Conservation (phyloP, 2,329 filamentous ascomycete genomes). For the Aspergillus spinulosporus region DNA sequence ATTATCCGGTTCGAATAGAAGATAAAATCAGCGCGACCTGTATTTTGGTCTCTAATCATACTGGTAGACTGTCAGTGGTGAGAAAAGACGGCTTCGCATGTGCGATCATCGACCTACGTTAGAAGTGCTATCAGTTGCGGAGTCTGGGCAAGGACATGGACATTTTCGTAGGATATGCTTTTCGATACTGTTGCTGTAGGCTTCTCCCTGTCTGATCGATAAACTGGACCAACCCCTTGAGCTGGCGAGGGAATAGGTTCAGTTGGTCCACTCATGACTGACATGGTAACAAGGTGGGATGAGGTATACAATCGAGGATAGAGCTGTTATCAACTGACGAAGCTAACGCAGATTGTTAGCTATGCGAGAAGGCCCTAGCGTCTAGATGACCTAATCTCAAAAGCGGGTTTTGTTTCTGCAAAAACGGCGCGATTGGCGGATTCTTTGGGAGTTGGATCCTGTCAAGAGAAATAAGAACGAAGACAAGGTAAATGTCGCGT, state of each 20-base stretch:
- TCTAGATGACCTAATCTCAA: not conserved
- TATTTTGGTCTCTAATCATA: slow-evolving; percentile 91
- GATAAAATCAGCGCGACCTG: slow-evolving; percentile 92
- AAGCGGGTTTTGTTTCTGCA: too few relatives aligned
- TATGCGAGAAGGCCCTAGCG: not conserved
- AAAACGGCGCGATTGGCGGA: too few relatives aligned
- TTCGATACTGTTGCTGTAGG: slow-evolving; percentile 87
- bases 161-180: slow-evolving; percentile 76
- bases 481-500: too few relatives aligned
- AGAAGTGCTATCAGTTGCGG: slow-evolving; percentile 95
- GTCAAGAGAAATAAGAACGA: too few relatives aligned
- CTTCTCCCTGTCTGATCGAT: slow-evolving; percentile 73
- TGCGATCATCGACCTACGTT: slow-evolving; percentile 67
- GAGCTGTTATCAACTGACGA: not conserved
- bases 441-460: too few relatives aligned
- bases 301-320: not conserved
- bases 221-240: slow-evolving; percentile 76
- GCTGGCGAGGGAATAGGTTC: slow-evolving; percentile 49
- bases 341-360: not conserved
- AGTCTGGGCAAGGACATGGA: slow-evolving; percentile 86
- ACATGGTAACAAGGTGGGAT: slow-evolving; percentile 3
- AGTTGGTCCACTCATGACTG: slow-evolving; percentile 28
- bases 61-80: slow-evolving; percentile 50
- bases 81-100: not conserved
- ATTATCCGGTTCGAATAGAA: slow-evolving; percentile 99